Percentiles rank a stretch among this genome's conserved stretches.
Conservation (phyloP, 352 stramenopile species). For the Globisporangium rhizosaccharum region DNA sequence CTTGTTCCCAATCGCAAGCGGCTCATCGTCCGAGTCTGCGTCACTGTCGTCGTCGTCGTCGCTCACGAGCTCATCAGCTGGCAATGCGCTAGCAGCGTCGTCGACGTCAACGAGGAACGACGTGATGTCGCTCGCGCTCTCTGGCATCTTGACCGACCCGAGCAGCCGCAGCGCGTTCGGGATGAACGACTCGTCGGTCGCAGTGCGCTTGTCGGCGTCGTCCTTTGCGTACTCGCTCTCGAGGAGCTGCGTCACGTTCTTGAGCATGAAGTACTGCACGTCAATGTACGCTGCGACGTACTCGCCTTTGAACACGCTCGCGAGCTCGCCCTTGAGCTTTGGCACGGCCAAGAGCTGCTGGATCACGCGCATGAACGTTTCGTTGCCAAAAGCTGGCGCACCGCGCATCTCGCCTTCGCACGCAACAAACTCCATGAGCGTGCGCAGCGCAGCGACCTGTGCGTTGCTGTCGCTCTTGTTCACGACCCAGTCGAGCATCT, state of each 20-base stretch:
- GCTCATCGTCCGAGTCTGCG: slow-evolving; percentile 28
- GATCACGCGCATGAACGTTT: slow-evolving; percentile 79
- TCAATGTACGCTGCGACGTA: slow-evolving; percentile 80
- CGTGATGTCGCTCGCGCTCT: slow-evolving; percentile 48
- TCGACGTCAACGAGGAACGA: slow-evolving; percentile 61
- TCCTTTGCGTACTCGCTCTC: slow-evolving; percentile 27
- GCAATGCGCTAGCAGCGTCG: slow-evolving; percentile 9
- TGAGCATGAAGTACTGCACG: slow-evolving; percentile 86
- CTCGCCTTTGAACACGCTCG: slow-evolving; percentile 84
- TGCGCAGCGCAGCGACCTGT: slow-evolving; percentile 77
- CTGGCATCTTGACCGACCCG: slow-evolving; percentile 71
- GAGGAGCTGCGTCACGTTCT: slow-evolving; percentile 60
- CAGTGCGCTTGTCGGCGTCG: slow-evolving; percentile 28
- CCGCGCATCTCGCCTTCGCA: slow-evolving; percentile 54
- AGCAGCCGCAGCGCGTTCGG: slow-evolving; percentile 66
- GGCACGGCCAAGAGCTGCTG: slow-evolving; percentile 53
- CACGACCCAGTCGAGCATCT: slow-evolving; percentile 76
- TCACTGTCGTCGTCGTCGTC: slow-evolving; percentile 39
- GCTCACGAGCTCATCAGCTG: slow-evolving; percentile 38
- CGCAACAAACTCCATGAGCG: slow-evolving; percentile 86
- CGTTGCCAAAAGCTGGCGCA: slow-evolving; percentile 61
- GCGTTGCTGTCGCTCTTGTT: slow-evolving; percentile 52
- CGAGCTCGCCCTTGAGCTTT: slow-evolving; percentile 77
- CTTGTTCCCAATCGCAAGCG: slow-evolving; percentile 32
- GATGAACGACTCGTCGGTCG: slow-evolving; percentile 45